Base-by-base conservation (phyloP, 176 grass and related monocot species). In the Pharus latifolius region DNA sequence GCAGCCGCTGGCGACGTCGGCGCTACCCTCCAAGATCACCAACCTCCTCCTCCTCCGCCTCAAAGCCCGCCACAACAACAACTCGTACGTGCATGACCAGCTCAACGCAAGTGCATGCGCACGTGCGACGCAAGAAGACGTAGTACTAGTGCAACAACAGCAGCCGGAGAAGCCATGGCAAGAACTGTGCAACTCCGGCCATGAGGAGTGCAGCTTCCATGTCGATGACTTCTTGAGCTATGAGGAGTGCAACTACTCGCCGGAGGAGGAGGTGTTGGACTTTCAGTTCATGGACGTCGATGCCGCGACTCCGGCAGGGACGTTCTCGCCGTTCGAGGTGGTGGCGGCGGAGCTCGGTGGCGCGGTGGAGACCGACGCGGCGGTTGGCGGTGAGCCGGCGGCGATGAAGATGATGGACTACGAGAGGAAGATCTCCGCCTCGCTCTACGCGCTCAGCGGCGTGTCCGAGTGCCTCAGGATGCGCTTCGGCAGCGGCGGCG, bases 391-490 rank as follows among this genome's bases (percentile, higher is more conserved):
- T 34, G 69, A 56, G 40, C 51, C 71, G 24, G 48, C 28, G 0
- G 75, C 80, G 56, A 65, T 85, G 25, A 88, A 86, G 41, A 82
- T 74, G 80, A 87, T 90, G 84, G 83, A 90, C 38, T 83, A 88
- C 81, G 84, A 92, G 85, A 81, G 84, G 74, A 83, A 92, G 52
- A 38, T 88, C 32, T 92, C 89, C 19, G 89, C 84, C 17, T 92
- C 82, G 32, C 74, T 92, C 46, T 88, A 88, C 78, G 75, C 78
- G 20, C 79, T 88, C 26, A 82, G 48, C 57, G 82, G 85, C 50
- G 70, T 99, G 23, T 86, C 86, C 2, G 84, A 94, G 84, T 98
- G 86, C 80, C 83, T 90, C 44, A 52, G 47, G 33, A 81, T 85
- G 59, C 34, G 77, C 15, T 55, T 25, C 5, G 49, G 70, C 12